Evolutionary conservation across 495 filamentous ascomycete genomes (phyloP), one percentile per base, ranked within the genome.

Genomic region (Talaromyces stipitatus): DNA sequence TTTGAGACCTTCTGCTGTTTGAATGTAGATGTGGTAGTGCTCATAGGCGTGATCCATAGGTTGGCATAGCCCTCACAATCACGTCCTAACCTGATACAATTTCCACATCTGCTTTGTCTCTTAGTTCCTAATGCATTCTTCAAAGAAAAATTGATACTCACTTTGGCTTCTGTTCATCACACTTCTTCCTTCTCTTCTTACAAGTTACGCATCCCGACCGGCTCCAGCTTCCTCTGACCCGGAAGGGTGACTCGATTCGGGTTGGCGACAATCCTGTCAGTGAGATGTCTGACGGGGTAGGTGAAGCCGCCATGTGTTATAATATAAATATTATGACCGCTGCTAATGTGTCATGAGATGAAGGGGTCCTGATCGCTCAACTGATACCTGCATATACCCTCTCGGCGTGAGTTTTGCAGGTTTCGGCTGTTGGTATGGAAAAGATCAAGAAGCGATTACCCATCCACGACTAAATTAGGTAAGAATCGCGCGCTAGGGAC

Each of bases 131-230:
- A 11, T 5, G 2, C 10, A 23, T 8, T n/a, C 4, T 24, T 38
- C 18, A 0, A 26, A 10, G 1, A 1, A 55, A 20, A 27, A 14
- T 2, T 54, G 5, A 16, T 14, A 59, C 60, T 11, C 61, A 74
- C 74, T 68, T 71, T 7, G 74, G 74, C 55, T 75, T 77, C 10
- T 69, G 60, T 60, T 75, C 73, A 55, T 77, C 74, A 32, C 74
- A 77, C 46, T 68, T 68, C 58, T 77, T 77, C 26, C 72, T 69
- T 43, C 74, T 66, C 50, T 63, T 69, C 55, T 77, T 77, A 58
- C 74, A 77, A 0, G 74, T 77, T 18, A 75, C 43, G 48, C 74
- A 77, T 5, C 72, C 74, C 0, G 71, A 73, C 4, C 74, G 71
- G 58, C 70, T 72, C 74, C 74, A 77, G 58, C 66, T 68, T 2